Percentiles rank a stretch among this genome's conserved stretches.
Conservation (phyloP, 106 monocot species). For the Dendrobium huoshanense region DNA sequence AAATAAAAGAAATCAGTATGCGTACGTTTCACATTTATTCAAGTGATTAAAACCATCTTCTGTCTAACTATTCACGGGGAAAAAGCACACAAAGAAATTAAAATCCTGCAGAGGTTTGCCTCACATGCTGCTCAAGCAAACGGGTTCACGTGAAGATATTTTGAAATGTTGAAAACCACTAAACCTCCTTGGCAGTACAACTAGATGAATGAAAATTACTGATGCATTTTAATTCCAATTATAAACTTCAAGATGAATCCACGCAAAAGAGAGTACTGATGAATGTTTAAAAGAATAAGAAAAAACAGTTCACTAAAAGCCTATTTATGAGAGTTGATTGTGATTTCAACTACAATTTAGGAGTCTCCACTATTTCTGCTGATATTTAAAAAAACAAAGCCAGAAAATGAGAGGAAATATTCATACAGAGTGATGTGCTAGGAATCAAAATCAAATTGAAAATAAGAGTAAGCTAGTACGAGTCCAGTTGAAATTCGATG, state of each 20-base stretch:
- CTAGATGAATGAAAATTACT: neutral
- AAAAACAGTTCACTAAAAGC: neutral
- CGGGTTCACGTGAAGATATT: neutral
- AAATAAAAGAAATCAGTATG: neutral
- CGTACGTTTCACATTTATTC: neutral
- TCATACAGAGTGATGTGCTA: neutral
- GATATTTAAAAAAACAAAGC: neutral
- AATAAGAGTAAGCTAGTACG: neutral
- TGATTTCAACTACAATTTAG: neutral
- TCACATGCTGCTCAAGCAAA: neutral
- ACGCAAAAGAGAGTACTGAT: neutral
- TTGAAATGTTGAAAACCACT: neutral
- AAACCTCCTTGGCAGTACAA: neutral
- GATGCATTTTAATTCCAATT: neutral
- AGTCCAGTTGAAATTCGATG: neutral
- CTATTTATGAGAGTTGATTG: neutral
- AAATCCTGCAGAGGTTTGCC: neutral
- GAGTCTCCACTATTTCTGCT: neutral
- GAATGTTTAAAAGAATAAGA: neutral
- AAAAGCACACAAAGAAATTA: neutral
- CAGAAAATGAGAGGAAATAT: neutral
- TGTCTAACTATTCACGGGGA: neutral
- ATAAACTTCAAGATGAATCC: neutral
- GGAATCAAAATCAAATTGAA: constrained; percentile 1
- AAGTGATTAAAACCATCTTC: neutral